Conservation (phyloP, 768 basidiomycete species). For the Artomyces pyxidatus region DNA sequence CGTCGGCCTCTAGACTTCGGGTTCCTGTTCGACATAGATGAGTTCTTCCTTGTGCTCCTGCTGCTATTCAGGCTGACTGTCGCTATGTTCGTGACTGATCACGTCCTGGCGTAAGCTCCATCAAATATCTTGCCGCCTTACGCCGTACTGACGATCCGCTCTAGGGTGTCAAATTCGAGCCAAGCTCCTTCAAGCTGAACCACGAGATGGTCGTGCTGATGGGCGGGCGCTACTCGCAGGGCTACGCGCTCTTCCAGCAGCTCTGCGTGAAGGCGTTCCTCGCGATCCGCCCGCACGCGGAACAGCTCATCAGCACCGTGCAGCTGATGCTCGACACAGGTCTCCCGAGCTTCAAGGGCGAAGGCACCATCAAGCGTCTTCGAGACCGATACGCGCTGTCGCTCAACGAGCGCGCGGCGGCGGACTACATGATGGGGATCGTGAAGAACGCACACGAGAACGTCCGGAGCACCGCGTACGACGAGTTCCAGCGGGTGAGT, state of each 20-base stretch:
- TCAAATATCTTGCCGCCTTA: neutral
- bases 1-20: slow-evolving; percentile 65
- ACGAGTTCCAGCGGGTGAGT: slow-evolving; percentile 87
- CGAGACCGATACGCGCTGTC: slow-evolving; percentile 80
- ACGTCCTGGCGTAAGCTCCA: slow-evolving; percentile 62
- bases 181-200: slow-evolving; percentile 94
- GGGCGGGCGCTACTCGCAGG: slow-evolving; percentile 92
- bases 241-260: slow-evolving; percentile 89
- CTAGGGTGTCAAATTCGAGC: slow-evolving; percentile 92
- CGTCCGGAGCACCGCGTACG: slow-evolving; percentile 86
- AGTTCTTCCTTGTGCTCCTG: slow-evolving; percentile 34
- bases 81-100: slow-evolving; percentile 19
- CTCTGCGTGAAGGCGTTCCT: slow-evolving; percentile 95
- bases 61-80: slow-evolving; percentile 22
- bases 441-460: slow-evolving; percentile 95
- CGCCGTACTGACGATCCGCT: neutral
- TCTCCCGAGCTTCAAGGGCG: slow-evolving; percentile 95
- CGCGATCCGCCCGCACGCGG: slow-evolving; percentile 89
- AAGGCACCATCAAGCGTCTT: slow-evolving; percentile 80
- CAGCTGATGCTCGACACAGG: slow-evolving; percentile 93
- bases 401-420: slow-evolving; percentile 83
- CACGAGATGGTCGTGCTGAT: slow-evolving; percentile 98
- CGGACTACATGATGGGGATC: slow-evolving; percentile 85
- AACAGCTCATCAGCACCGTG: slow-evolving; percentile 82
- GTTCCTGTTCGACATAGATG: slow-evolving; percentile 97